Percentiles rank a stretch among this genome's conserved stretches.
phyloP scores from a whole-genome alignment of 768 basidiomycete genomes.

The Tricholoma furcatifolium region DNA sequence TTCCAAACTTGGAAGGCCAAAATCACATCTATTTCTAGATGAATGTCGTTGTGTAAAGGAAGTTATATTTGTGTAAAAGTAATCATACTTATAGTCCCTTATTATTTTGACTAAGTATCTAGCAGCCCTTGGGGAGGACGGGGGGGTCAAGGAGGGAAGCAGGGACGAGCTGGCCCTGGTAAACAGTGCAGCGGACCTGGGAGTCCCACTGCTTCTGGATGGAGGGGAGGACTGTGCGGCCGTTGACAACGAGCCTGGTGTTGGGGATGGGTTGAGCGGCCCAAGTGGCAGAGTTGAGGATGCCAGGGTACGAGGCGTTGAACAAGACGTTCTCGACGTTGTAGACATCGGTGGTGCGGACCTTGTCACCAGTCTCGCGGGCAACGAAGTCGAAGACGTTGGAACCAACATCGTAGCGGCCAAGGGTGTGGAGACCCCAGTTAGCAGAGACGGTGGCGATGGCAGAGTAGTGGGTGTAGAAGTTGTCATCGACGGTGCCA shows the following conservation, averaged over 20 bases:
- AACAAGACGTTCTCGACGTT: slow-evolving; percentile 14
- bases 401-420: slow-evolving; percentile 36
- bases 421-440: slow-evolving; percentile 62
- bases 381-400: slow-evolving; percentile 59
- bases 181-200: slow-evolving; percentile 6
- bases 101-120: background rate
- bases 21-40: too few relatives aligned
- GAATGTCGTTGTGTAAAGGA: too few relatives aligned
- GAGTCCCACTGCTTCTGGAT: slow-evolving; percentile 23
- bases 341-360: slow-evolving; percentile 12
- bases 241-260: slow-evolving; percentile 24
- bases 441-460: slow-evolving; percentile 59
- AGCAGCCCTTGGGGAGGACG: background rate
- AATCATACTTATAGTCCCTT: too few relatives aligned
- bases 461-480: slow-evolving; percentile 62
- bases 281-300: slow-evolving; percentile 18
- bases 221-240: slow-evolving; percentile 20
- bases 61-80: too few relatives aligned
- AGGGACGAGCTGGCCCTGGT: slow-evolving; percentile 1
- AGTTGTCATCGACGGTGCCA: slow-evolving; percentile 50
- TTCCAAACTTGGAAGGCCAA: too few relatives aligned
- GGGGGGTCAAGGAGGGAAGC: background rate
- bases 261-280: slow-evolving; percentile 24
- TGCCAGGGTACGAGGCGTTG: slow-evolving; percentile 26
- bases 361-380: slow-evolving; percentile 41